Evolutionary conservation across 768 basidiomycete species (phyloP), one percentile per base, ranked within the genome.

Genomic region (Boletus tylopilopsis): DNA sequence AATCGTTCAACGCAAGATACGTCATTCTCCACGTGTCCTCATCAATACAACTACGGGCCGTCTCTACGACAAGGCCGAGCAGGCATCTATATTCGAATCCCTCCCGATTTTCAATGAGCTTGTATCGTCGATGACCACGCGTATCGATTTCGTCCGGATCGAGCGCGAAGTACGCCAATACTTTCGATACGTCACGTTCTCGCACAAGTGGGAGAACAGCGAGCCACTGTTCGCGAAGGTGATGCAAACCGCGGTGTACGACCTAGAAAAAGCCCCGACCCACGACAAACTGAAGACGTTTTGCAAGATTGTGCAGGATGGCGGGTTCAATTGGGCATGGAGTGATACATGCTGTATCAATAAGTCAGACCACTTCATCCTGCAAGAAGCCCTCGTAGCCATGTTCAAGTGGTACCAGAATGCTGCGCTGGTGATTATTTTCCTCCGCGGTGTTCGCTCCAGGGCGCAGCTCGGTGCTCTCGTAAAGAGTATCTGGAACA

Each of bases 121-220:
- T 16, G 27, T 42, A 15, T 42, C 42, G 9, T 36, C 34, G 8
- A 45, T 36, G 44, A 45, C 44, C 4, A 45, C 23, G 8, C 34
- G 44, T 1, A 36, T 19, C 12, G 34, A 45, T 25, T 45, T 37
- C 4, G 45, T 45, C 19, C 45, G 35, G 10, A 29, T 47, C 45
- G 38, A 47, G 16, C 39, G 22, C 18, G 45, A 23, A 47, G 29
- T 39, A 30, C 45, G 45, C 22, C 21, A 23, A 29, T 47, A 39
- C 37, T 47, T 47, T 29, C 27, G 29, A 18, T 47, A 47, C 11
- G 37, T 39, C 15, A 47, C 32, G 45, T 29, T 47, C n/a, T 47
- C 45, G 29, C 45, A 47, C 37, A 38, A 32, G 37, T 47, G 27
- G 45, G 36, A 38, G 23, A 15, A 42, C 3, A 30, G 21, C 3